Evolutionary conservation across 306 rosid genomes (phyloP).

Genomic region (Pueraria montana): DNA sequence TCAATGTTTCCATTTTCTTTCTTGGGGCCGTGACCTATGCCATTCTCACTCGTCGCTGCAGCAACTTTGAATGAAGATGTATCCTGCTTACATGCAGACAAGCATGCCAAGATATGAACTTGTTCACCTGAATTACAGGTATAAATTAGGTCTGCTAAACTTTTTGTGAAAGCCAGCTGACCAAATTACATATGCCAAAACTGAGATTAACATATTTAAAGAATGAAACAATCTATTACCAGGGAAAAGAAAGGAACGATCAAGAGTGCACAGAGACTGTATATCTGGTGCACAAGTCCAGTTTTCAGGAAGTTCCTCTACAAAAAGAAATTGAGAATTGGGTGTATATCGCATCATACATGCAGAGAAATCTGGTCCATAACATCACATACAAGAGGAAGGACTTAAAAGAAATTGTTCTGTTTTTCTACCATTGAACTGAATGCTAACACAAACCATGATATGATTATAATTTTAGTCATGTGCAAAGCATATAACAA

Average conservation of each 20-base stretch:
- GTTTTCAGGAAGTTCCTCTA: constrained; percentile 85
- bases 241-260: constrained; percentile 89
- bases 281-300: constrained; percentile 82
- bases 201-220: constrained; percentile 40
- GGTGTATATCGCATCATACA: constrained; percentile 28
- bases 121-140: constrained; percentile 86
- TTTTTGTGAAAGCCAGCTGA: constrained; percentile 52
- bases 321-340: constrained; percentile 54
- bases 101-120: constrained; percentile 91
- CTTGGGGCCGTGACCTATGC: constrained; percentile 58
- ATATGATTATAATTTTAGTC: constrained; percentile 22
- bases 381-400: constrained; percentile 36
- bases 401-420: background rate
- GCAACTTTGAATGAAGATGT: constrained; percentile 83
- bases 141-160: constrained; percentile 59
- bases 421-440: constrained; percentile 37
- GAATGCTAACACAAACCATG: constrained; percentile 19
- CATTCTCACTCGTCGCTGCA: constrained; percentile 76
- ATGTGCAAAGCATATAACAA: constrained; percentile 19
- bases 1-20: constrained; percentile 65
- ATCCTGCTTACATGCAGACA: constrained; percentile 91
- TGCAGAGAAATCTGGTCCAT: constrained; percentile 32
- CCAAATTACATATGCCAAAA: constrained; percentile 47
- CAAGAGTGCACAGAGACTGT: constrained; percentile 70
- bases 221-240: constrained; percentile 66